Conservation (phyloP, 371 early-diverging fungal genomes). For the Syncephalastrum sp. region DNA sequence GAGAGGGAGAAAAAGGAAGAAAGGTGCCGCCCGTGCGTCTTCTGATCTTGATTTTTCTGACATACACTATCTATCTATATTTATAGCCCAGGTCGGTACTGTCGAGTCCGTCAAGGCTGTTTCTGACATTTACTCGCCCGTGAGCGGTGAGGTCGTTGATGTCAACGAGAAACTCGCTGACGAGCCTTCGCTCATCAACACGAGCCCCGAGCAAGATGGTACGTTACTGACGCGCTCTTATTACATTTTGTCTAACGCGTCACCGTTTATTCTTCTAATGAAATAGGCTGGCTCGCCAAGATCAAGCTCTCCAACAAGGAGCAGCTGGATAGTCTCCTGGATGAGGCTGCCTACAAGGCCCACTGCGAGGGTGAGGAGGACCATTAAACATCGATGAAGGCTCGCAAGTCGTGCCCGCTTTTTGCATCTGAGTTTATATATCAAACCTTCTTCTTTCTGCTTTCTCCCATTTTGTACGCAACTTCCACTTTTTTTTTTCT, state of each 20-base stretch:
- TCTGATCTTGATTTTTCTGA: conserved; percentile 5
- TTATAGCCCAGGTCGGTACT: conserved; percentile 72
- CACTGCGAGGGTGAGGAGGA: conserved; percentile 37
- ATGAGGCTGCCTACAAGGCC: conserved; percentile 68
- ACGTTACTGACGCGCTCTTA: conserved; percentile 11
- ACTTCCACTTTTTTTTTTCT: conserved; percentile 8
- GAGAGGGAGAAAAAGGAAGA: background rate
- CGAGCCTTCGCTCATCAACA: conserved; percentile 80
- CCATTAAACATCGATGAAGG: conserved; percentile 26
- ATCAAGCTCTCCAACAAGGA: conserved; percentile 71
- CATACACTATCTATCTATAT: background rate
- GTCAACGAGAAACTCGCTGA: conserved; percentile 66
- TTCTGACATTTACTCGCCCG: conserved; percentile 89
- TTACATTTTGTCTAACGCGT: conserved; percentile 6
- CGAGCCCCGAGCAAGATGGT: conserved; percentile 76
- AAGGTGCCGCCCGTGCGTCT: background rate
- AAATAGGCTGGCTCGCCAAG: conserved; percentile 90
- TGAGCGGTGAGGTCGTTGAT: conserved; percentile 81
- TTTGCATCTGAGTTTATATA: conserved; percentile 16
- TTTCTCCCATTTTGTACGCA: background rate
- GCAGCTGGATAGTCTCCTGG: conserved; percentile 74
- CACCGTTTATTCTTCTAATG: conserved; percentile 1
- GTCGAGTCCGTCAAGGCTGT: conserved; percentile 98
- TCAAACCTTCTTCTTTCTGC: conserved; percentile 8
- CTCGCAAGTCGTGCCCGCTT: background rate